Percentiles rank a stretch among this genome's conserved stretches.
These are phyloP conservation scores for Blastobotrys mokoenaii DNA, from an alignment of 805 yeast species.

Conservation along the genomic window DNA sequence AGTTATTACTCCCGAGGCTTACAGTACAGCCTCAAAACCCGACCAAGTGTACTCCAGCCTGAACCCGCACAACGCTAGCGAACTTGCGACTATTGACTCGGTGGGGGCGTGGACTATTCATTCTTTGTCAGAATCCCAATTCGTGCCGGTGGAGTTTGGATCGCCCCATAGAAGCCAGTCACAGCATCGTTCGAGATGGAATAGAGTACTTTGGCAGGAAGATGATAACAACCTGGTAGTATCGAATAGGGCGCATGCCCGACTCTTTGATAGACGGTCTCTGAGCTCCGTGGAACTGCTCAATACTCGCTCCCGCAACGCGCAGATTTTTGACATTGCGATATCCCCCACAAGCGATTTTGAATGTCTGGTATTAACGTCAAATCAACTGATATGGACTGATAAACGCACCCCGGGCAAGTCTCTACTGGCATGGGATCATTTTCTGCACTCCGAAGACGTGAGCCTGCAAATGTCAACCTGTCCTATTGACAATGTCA, in stretches of 20 bases:
- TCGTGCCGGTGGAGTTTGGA: background rate
- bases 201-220: constrained; percentile 4
- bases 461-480: constrained; percentile 39
- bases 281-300: constrained; percentile 1
- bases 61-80: constrained; percentile 27
- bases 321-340: constrained; percentile 14
- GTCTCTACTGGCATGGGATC: constrained; percentile 65
- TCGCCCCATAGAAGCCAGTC: background rate
- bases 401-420: constrained; percentile 29
- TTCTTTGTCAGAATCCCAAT: background rate
- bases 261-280: constrained; percentile 3
- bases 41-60: constrained; percentile 30
- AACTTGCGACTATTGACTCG: constrained; percentile 33
- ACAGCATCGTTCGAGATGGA: constrained; percentile 8
- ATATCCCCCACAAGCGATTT: constrained; percentile 19
- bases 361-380: constrained; percentile 49
- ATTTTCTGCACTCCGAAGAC: constrained; percentile 48
- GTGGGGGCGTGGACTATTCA: constrained; percentile 35
- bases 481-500: constrained; percentile 17
- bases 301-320: constrained; percentile 2
- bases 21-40: background rate
- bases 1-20: background rate
- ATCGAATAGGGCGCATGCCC: constrained; percentile 13
- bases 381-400: constrained; percentile 55
- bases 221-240: constrained; percentile 9